Conservation (phyloP, 164 flowering plant genomes). For the Litsea cubeba region DNA sequence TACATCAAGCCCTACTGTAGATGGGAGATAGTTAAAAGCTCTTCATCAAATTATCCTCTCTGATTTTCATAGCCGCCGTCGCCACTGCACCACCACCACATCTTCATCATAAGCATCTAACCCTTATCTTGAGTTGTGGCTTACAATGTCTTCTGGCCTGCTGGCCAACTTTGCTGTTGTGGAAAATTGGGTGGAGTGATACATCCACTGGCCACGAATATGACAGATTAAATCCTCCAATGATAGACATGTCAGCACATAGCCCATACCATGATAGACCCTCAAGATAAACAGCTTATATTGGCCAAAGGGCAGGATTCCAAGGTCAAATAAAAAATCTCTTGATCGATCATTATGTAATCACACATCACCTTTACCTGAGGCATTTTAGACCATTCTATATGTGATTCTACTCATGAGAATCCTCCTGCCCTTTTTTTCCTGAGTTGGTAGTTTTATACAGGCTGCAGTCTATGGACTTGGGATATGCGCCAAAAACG, state of each 20-base stretch:
- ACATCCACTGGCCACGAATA: neutral
- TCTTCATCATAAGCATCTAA: no score
- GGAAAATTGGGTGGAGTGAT: neutral
- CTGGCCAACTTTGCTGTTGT: neutral
- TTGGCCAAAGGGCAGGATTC: no score
- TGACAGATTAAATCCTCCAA: neutral
- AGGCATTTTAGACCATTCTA: neutral
- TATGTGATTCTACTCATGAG: neutral
- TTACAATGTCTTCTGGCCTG: no score
- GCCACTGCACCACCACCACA: no score
- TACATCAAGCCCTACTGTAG: neutral
- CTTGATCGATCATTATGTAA: neutral
- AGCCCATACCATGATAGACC: neutral
- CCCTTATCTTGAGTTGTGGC: no score
- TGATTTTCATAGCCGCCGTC: neutral
- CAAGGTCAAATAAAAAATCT: neutral
- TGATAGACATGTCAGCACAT: neutral
- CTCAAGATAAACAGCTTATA: neutral
- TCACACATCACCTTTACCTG: neutral
- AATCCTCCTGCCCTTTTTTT: neutral
- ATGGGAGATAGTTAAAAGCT: neutral
- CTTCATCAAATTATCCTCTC: neutral
- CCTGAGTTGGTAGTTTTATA: neutral
- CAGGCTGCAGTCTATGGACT: slow-evolving; percentile 5
- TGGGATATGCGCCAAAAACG: neutral